Evolutionary conservation across 768 basidiomycete genomes (phyloP), one percentile per base, ranked within the genome.

Genomic region (Russula griseocarnosa): DNA sequence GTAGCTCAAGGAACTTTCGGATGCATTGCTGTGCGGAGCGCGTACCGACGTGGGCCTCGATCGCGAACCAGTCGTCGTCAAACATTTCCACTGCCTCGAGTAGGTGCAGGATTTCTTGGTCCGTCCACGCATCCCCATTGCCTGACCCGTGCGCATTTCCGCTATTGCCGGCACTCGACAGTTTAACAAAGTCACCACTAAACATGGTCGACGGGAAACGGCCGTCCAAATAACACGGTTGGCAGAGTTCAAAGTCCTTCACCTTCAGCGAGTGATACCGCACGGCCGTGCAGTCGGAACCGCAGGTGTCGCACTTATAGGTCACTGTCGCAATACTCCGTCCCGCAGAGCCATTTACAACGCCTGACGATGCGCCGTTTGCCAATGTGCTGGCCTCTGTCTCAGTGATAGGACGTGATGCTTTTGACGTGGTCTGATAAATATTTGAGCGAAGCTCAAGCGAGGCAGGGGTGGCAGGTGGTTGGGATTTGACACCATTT

Each of bases 31-130:
- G 95, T 26, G 93, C 88, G 3, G 88, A 87, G 50, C 96, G 81
- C 28, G 94, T 91, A 14, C 89, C 90, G 53, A 99, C 94, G 72
- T 98, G 95, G 69, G 94, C 91, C 68, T 95, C 89, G 66, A 98
- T 86, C 55, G 85, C 82, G 24, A 86, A 85, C 96, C 96, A 99
- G 71, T 98, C 96, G 71, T 98, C 96, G 68, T 97, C 94, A 73
- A 87, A 93, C 92, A 99, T 97, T 76, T 99, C 97, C 49, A 99
- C 84, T 18, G 88, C 97, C 74, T 99, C 97, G n/a, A 99, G 81
- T 5, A 99, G 79, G 9, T 91, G 76, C 11, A 99, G 75, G 22
- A 88, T 81, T 74, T 99, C 97, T 72, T 94, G 89, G 72, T 97
- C 95, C 1, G 85, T 81, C 97, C 97, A 99, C 64, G 81, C 80